Evolutionary conservation across 768 basidiomycete species (phyloP).

Genomic region (Hortiboletus campestris): DNA sequence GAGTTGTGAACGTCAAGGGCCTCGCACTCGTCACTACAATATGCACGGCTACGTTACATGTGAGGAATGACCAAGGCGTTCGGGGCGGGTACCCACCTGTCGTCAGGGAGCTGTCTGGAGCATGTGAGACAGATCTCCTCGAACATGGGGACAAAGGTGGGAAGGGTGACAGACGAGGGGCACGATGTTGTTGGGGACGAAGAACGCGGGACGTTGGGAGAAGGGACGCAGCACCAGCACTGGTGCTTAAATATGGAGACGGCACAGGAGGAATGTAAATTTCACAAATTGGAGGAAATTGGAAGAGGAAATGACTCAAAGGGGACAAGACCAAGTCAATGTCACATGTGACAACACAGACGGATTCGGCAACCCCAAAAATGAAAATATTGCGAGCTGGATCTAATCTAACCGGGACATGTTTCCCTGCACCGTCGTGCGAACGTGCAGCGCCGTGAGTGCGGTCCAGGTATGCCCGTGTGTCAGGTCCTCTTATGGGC

Average conservation of each 20-base stretch:
- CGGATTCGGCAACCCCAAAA: not conserved
- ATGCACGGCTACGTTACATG: slow-evolving; percentile 50
- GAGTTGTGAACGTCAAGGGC: slow-evolving; percentile 55
- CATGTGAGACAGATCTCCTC: slow-evolving; percentile 77
- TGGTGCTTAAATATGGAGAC: slow-evolving; percentile 35
- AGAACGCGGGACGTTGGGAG: slow-evolving; percentile 18
- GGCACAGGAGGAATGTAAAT: slow-evolving; percentile 39
- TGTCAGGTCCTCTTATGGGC: too few species aligned
- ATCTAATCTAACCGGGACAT: slow-evolving; percentile 12
- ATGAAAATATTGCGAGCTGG: not conserved
- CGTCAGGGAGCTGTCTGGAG: slow-evolving; percentile 60
- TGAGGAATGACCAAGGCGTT: slow-evolving; percentile 14
- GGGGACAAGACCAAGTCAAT: slow-evolving; percentile 25
- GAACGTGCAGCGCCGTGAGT: slow-evolving; percentile 15
- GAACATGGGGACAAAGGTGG: slow-evolving; percentile 50
- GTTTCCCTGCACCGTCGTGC: not conserved
- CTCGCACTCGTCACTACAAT: slow-evolving; percentile 72
- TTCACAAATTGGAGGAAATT: slow-evolving; percentile 32
- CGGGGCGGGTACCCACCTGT: slow-evolving; percentile 48
- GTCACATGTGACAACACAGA: slow-evolving; percentile 25
- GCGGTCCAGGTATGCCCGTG: not conserved
- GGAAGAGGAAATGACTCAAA: slow-evolving; percentile 34
- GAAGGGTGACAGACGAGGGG: not conserved
- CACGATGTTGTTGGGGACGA: slow-evolving; percentile 8
- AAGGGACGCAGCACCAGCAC: slow-evolving; percentile 14